A percentile compares a stretch with the other conserved stretches of the same genome.
phyloP scores from a whole-genome alignment of 2,329 filamentous ascomycete species.

The Fusarium falciforme region DNA sequence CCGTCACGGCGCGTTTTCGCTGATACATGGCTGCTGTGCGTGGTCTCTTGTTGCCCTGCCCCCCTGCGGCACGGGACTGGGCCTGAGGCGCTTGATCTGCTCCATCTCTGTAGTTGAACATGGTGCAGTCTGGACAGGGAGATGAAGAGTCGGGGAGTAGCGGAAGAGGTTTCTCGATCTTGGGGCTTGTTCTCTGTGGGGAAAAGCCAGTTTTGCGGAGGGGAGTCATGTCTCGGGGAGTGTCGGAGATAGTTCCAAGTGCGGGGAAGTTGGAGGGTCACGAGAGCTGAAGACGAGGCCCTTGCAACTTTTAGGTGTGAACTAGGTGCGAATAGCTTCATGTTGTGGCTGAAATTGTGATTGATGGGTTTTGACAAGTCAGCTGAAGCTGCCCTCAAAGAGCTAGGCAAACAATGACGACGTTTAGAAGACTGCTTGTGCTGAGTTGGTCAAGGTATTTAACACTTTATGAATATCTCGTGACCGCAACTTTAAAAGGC shows the following conservation, averaged over 20 bases:
- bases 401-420: not conserved
- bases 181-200: not conserved
- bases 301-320: not conserved
- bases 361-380: not conserved
- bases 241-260: not conserved
- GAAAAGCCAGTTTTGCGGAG: not conserved
- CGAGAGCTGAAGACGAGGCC: not conserved
- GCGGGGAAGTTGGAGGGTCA: not conserved
- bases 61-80: not conserved
- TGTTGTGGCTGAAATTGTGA: not conserved
- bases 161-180: not conserved
- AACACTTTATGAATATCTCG: not conserved
- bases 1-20: conserved; percentile 20
- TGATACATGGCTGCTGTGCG: conserved; percentile 16
- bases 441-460: not conserved
- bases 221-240: not conserved
- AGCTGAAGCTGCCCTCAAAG: not conserved
- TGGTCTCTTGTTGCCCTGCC: conserved; percentile 7
- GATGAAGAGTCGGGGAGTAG: not conserved
- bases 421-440: no score
- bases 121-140: not conserved
- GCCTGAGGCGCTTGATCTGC: not conserved
- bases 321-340: not conserved
- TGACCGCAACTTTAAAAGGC: not conserved
- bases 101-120: not conserved